These are phyloP conservation scores for Leptodontidium sp. DNA, from an alignment of 2,329 filamentous ascomycete species.

Conservation along the genomic window DNA sequence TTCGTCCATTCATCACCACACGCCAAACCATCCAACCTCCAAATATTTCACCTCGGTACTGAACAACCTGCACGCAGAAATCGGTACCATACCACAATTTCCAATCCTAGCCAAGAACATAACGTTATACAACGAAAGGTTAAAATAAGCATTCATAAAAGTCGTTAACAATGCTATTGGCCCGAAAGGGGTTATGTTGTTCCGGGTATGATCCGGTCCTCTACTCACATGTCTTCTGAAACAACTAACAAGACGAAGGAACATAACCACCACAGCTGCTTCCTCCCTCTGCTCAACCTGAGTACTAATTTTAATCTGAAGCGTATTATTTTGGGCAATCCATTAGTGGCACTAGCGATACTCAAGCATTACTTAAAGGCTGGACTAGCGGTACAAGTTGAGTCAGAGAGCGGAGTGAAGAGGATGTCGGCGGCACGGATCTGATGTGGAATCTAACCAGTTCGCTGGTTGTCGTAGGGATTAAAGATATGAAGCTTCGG, in stretches of 20 bases:
- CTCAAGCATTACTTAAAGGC: slow-evolving; percentile 32
- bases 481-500: slow-evolving; percentile 16
- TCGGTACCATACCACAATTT: slow-evolving; percentile 25
- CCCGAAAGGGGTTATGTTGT: slow-evolving; percentile 36
- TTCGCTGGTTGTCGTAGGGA: slow-evolving; percentile 24
- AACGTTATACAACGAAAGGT: slow-evolving; percentile 3
- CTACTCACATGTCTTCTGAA: background rate
- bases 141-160: slow-evolving; percentile 23
- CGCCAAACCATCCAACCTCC: slow-evolving; percentile 23
- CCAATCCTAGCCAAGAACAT: slow-evolving; percentile 24
- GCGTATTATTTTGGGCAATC: slow-evolving; percentile 37
- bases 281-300: slow-evolving; percentile 32
- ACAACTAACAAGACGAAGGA: slow-evolving; percentile 26
- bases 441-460: slow-evolving; percentile 35
- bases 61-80: slow-evolving; percentile 30
- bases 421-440: slow-evolving; percentile 29
- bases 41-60: slow-evolving; percentile 28
- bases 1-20: slow-evolving; percentile 11
- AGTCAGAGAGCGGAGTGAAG: slow-evolving; percentile 27
- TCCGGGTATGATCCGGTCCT: slow-evolving; percentile 18
- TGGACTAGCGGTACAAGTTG: slow-evolving; percentile 35
- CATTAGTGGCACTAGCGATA: slow-evolving; percentile 36
- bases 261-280: slow-evolving; percentile 32
- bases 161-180: slow-evolving; percentile 25
- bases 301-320: slow-evolving; percentile 24